A percentile compares a stretch with the other conserved stretches of the same genome.
These are phyloP conservation scores for Penicillium mononematosum DNA, from an alignment of 495 filamentous ascomycete species.

Conservation along the genomic window DNA sequence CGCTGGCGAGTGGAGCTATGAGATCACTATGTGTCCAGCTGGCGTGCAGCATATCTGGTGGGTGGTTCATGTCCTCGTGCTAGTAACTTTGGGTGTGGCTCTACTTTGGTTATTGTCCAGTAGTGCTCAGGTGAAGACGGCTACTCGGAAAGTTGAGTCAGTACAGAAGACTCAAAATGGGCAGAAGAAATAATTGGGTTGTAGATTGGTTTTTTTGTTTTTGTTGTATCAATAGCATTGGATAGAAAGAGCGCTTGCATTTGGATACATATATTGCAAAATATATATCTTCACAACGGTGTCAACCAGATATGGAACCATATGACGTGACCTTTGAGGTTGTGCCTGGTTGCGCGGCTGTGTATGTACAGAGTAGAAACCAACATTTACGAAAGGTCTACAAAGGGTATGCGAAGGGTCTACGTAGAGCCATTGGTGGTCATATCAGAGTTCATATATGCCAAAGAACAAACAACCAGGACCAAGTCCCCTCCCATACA, in stretches of 20 bases:
- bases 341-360: neutral
- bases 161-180: neutral
- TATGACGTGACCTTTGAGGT: neutral
- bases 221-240: constrained; percentile 6
- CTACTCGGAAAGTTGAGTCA: neutral
- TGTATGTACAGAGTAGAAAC: neutral
- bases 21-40: constrained; percentile 70
- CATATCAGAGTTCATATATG: constrained; percentile 15
- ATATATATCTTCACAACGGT: neutral
- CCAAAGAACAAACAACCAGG: constrained; percentile 2
- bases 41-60: constrained; percentile 95
- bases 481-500: constrained; percentile 4
- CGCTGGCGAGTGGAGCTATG: constrained; percentile 70
- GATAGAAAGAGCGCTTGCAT: neutral
- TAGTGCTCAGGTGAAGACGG: neutral
- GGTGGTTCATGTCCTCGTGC: constrained; percentile 72
- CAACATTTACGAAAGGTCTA: neutral
- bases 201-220: constrained; percentile 1
- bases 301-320: neutral
- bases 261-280: neutral
- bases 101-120: constrained; percentile 14
- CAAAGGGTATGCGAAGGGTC: neutral
- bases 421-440: constrained; percentile 7
- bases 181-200: constrained; percentile 5
- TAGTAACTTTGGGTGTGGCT: constrained; percentile 47